These are phyloP conservation scores for Penicillium sp. DNA, from an alignment of 2,329 filamentous ascomycete species.

Conservation along the genomic window DNA sequence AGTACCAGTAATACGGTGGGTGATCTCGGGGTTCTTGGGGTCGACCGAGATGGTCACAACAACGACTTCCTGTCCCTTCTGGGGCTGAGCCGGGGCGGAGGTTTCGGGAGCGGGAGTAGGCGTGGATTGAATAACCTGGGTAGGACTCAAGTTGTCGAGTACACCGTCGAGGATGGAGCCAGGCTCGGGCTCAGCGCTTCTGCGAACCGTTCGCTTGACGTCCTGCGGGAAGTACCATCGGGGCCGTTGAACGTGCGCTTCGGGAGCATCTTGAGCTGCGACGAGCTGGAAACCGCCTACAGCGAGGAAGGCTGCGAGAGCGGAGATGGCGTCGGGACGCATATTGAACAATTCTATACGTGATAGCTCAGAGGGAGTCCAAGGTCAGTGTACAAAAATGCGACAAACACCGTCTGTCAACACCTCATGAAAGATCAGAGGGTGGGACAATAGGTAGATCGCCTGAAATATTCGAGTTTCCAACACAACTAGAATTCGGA, in stretches of 20 bases:
- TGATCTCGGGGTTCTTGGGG: slow-evolving; percentile 11
- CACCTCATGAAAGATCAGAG: slow-evolving; percentile 12
- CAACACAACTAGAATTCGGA: slow-evolving; percentile 1
- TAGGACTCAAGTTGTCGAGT: slow-evolving; percentile 1
- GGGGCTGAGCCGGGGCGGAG: not conserved
- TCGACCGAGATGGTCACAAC: slow-evolving; percentile 22
- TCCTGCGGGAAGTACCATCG: slow-evolving; percentile 36
- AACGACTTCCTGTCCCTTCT: slow-evolving; percentile 18
- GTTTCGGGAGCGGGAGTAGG: not conserved
- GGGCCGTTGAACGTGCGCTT: slow-evolving; percentile 31
- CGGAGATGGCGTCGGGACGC: slow-evolving; percentile 29
- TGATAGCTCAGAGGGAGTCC: slow-evolving; percentile 4
- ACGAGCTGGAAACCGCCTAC: slow-evolving; percentile 35
- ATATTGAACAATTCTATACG: slow-evolving; percentile 24
- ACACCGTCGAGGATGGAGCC: not conserved
- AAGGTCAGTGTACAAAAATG: slow-evolving; percentile 18
- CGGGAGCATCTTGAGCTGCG: slow-evolving; percentile 28
- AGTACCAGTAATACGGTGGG: slow-evolving; percentile 20
- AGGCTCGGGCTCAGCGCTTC: not conserved
- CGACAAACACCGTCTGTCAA: slow-evolving; percentile 17
- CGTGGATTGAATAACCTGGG: not conserved
- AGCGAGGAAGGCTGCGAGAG: slow-evolving; percentile 35
- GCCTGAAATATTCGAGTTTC: not conserved
- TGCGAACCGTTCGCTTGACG: slow-evolving; percentile 28
- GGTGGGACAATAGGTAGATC: not conserved